A percentile compares a stretch with the other conserved stretches of the same genome.
phyloP scores from a whole-genome alignment of 176 grass and related monocot genomes.

The Cocos nucifera region DNA sequence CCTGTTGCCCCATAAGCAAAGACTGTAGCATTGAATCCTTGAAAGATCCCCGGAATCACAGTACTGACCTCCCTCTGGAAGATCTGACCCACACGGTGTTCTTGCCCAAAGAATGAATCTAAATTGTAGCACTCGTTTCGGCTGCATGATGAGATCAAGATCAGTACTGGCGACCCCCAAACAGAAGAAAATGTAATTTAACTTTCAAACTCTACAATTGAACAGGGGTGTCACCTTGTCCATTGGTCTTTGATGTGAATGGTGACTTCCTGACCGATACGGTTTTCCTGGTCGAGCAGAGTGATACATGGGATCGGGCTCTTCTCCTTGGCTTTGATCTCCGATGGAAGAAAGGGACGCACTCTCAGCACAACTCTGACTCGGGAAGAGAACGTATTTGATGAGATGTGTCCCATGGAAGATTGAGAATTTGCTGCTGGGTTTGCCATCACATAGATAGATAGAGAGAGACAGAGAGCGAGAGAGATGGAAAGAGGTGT shows the following conservation, averaged over 20 bases:
- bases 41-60: constrained; percentile 57
- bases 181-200: neutral
- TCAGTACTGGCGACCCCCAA: neutral
- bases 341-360: constrained; percentile 64
- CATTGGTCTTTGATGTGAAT: constrained; percentile 71
- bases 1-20: constrained; percentile 82
- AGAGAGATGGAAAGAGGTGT: neutral
- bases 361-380: constrained; percentile 80
- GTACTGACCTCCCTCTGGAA: constrained; percentile 62
- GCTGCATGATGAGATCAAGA: constrained; percentile 17
- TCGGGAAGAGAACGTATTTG: constrained; percentile 18
- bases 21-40: constrained; percentile 50
- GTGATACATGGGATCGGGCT: constrained; percentile 37
- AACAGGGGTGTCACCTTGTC: constrained; percentile 35
- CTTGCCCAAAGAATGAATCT: constrained; percentile 67
- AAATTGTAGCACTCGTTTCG: constrained; percentile 71
- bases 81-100: constrained; percentile 30
- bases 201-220: neutral
- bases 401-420: neutral
- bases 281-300: constrained; percentile 25
- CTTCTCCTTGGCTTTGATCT: constrained; percentile 20
- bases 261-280: constrained; percentile 36
- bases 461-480: too few species aligned
- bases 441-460: constrained; percentile 22
- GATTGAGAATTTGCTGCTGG: neutral